Conservation (phyloP, 495 filamentous ascomycete species). For the Aspergillus nidulans region DNA sequence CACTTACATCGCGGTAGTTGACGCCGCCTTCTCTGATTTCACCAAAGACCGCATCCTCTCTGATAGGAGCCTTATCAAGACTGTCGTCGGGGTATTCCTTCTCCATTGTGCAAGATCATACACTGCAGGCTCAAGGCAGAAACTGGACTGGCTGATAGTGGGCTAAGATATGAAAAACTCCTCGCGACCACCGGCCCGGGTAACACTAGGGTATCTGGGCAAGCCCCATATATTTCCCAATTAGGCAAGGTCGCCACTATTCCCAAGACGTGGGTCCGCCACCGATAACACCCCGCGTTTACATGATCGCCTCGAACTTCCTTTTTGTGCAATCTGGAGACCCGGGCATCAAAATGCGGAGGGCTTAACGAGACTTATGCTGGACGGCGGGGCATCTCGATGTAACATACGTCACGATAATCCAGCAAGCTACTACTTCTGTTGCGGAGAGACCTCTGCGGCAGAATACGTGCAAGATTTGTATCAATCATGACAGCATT, state of each 20-base stretch:
- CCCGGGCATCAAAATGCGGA: no score
- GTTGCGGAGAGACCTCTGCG: no score
- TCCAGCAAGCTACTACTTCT: no score
- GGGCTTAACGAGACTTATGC: no score
- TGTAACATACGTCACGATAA: no score
- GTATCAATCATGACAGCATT: no score
- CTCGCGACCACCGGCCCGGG: background rate
- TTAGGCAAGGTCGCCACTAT: background rate
- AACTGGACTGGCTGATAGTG: background rate
- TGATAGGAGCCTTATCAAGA: background rate
- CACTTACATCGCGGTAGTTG: background rate
- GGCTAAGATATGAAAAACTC: background rate
- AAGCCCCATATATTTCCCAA: background rate
- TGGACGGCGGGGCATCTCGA: no score
- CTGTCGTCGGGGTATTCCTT: background rate
- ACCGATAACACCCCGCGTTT: background rate
- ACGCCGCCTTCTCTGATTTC: background rate
- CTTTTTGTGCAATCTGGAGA: no score
- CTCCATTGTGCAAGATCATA: background rate
- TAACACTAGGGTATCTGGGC: background rate
- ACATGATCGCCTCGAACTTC: no score
- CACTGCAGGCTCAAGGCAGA: background rate
- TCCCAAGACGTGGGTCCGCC: background rate
- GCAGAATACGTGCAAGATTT: no score
- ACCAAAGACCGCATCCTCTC: background rate